phyloP scores from a whole-genome alignment of 257 asterid species.

The Lycium barbarum region DNA sequence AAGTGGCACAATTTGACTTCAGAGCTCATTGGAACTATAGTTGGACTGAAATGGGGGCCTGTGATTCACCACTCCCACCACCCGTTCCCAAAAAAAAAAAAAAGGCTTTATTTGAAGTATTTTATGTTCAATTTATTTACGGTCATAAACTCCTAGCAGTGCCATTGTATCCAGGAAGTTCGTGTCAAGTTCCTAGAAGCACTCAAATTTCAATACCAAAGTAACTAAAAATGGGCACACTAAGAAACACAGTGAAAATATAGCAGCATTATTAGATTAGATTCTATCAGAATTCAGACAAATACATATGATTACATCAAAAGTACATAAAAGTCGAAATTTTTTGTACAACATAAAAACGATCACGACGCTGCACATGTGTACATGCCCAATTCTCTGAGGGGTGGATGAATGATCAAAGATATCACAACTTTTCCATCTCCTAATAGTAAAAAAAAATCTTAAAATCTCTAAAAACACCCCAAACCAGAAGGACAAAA shows the following conservation, averaged over 20 bases:
- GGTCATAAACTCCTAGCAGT: background rate
- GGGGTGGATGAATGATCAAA: constrained; percentile 9
- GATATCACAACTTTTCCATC: constrained; percentile 10
- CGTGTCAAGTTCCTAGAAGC: background rate
- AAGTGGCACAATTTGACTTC: background rate
- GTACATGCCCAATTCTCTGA: background rate
- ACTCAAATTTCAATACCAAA: background rate
- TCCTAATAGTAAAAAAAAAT: background rate
- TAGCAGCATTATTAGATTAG: constrained; percentile 15
- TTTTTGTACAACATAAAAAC: constrained; percentile 33
- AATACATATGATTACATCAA: background rate
- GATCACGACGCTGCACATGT: constrained; percentile 21
- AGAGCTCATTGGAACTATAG: background rate
- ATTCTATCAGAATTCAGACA: background rate
- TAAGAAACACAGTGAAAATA: background rate
- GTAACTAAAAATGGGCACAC: background rate
- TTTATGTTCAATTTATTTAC: background rate
- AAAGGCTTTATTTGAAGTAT: too few species aligned
- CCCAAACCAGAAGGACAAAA: background rate
- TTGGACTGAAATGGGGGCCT: background rate
- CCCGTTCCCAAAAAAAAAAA: background rate
- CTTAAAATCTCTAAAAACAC: constrained; percentile 28
- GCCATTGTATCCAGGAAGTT: background rate
- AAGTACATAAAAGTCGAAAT: background rate
- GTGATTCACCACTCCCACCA: background rate